Evolutionary conservation across 2,329 filamentous ascomycete genomes (phyloP).

Genomic region (Pseudogymnoascus sp.): DNA sequence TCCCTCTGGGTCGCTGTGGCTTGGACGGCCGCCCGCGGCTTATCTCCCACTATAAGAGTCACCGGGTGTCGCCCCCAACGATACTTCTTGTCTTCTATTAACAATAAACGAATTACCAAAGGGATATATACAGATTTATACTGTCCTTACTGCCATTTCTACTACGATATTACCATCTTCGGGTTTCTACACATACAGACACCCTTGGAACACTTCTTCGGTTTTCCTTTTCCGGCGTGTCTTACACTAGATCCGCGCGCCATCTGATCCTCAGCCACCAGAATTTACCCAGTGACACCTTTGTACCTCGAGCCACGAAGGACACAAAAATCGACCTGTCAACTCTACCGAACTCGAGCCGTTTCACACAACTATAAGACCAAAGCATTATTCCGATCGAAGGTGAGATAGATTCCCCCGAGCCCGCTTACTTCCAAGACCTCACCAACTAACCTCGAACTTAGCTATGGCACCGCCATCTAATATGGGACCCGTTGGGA

Average conservation of each 20-base stretch:
- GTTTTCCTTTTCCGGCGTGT: conserved; percentile 3
- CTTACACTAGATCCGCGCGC: not conserved
- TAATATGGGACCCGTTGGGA: not conserved
- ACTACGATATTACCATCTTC: not conserved
- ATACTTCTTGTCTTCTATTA: not conserved
- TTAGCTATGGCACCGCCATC: not conserved
- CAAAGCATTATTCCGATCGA: not conserved
- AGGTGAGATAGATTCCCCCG: not conserved
- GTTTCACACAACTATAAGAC: not conserved
- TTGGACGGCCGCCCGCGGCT: not conserved
- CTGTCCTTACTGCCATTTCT: not conserved
- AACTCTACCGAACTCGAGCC: not conserved
- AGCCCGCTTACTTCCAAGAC: not conserved
- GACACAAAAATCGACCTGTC: not conserved
- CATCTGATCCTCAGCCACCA: not conserved
- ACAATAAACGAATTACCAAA: not conserved
- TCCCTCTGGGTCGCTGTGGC: not conserved
- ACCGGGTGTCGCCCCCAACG: not conserved
- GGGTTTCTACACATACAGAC: not conserved
- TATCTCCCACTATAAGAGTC: not conserved
- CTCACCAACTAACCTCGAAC: not conserved
- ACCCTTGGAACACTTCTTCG: not conserved
- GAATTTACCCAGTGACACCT: not conserved
- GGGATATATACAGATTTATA: conserved; percentile 3
- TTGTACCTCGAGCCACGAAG: conserved; percentile 2